These are phyloP conservation scores for Trichaptum fuscoviolaceum DNA, from an alignment of 768 basidiomycete genomes.

Conservation along the genomic window DNA sequence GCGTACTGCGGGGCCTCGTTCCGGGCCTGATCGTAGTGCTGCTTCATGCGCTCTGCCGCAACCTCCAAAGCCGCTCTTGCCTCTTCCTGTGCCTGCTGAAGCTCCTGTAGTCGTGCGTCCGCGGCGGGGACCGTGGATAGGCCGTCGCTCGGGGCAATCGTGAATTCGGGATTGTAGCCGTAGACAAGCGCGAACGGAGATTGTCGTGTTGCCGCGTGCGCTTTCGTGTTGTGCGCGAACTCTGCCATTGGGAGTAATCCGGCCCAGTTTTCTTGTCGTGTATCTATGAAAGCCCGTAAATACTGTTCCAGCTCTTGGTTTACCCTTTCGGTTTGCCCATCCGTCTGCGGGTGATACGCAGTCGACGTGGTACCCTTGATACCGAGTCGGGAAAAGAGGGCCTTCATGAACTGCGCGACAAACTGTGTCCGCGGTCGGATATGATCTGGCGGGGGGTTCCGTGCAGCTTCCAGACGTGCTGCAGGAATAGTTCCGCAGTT, in stretches of 20 bases:
- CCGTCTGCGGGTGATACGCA: constrained; percentile 40
- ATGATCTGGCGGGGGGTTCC: constrained; percentile 10
- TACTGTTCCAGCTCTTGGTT: constrained; percentile 35
- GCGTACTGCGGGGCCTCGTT: constrained; percentile 7
- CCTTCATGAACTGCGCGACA: constrained; percentile 16
- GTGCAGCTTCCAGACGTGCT: constrained; percentile 11
- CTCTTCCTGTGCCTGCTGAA: constrained; percentile 10
- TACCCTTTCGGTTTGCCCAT: constrained; percentile 32
- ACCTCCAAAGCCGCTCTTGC: constrained; percentile 11
- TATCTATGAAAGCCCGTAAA: constrained; percentile 29
- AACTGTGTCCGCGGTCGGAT: constrained; percentile 19
- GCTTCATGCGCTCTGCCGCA: constrained; percentile 24
- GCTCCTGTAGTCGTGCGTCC: constrained; percentile 17
- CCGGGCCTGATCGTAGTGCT: constrained; percentile 13
- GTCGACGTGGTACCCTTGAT: constrained; percentile 25
- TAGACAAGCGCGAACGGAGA: constrained; percentile 34
- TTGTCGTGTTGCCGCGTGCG: constrained; percentile 27
- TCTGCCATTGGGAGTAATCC: constrained; percentile 35
- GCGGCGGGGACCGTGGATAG: constrained; percentile 22
- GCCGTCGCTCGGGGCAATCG: constrained; percentile 4
- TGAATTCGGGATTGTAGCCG: constrained; percentile 24
- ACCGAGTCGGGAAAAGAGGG: constrained; percentile 16
- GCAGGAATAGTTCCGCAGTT: constrained; percentile 12
- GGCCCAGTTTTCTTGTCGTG: constrained; percentile 40
- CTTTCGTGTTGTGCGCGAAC: constrained; percentile 35